Percentiles rank a stretch among this genome's conserved stretches.
Conservation (phyloP, 371 early-diverging fungal species). For the Conidiobolus incongruus region DNA sequence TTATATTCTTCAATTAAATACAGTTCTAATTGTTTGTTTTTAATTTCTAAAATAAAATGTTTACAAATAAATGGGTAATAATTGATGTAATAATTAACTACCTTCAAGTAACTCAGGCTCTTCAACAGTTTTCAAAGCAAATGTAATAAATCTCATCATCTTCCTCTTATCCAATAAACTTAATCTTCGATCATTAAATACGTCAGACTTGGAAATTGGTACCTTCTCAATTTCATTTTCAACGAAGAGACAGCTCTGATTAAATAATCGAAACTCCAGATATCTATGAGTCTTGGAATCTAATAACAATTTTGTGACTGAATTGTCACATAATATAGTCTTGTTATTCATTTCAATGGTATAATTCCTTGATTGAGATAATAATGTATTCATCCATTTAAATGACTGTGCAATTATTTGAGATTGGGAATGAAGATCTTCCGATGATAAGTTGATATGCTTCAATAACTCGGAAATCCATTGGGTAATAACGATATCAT, state of each 20-base stretch:
- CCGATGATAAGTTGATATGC: too few species aligned
- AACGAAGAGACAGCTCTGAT: background rate
- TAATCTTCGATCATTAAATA: conserved; percentile 56
- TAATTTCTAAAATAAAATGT: too few species aligned
- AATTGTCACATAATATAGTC: background rate
- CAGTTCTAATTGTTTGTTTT: too few species aligned
- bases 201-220: conserved; percentile 81
- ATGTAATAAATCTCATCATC: conserved; percentile 69
- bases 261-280: background rate
- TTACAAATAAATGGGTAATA: too few species aligned
- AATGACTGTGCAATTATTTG: background rate
- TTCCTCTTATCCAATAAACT: conserved; percentile 63
- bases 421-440: too few species aligned
- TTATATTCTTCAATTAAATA: too few species aligned
- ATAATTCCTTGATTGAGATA: background rate
- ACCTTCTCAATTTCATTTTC: background rate
- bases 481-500: too few species aligned
- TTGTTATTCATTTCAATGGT: background rate
- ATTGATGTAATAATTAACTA: too few species aligned
- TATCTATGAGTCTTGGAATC: background rate
- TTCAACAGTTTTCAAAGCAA: conserved; percentile 24
- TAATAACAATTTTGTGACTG: background rate
- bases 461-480: too few species aligned
- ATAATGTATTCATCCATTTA: background rate
- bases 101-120: conserved; percentile 13